Percentiles rank a stretch among this genome's conserved stretches.
These are phyloP conservation scores for Aspergillus felis DNA, from an alignment of 2,329 filamentous ascomycete genomes.

Conservation along the genomic window DNA sequence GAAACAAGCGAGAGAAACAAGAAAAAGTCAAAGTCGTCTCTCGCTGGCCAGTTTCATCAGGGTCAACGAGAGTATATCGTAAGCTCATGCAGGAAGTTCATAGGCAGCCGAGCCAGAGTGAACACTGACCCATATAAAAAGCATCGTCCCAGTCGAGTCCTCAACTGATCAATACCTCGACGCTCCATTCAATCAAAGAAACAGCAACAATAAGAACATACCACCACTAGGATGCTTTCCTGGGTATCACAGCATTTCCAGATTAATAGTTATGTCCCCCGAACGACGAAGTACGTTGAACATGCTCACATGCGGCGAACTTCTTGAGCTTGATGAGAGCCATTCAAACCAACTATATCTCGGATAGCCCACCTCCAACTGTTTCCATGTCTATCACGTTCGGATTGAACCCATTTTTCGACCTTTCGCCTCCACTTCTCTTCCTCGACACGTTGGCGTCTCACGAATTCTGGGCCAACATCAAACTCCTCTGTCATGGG, in stretches of 20 bases:
- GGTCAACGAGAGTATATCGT: conserved; percentile 6
- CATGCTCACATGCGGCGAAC: background rate
- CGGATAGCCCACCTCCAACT: conserved; percentile 74
- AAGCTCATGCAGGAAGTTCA: conserved; percentile 5
- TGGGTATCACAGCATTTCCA: background rate
- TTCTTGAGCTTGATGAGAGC: conserved; percentile 8
- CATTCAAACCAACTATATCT: conserved; percentile 39
- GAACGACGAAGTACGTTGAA: background rate
- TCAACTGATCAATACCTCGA: background rate
- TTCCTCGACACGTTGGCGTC: conserved; percentile 86
- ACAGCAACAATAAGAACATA: background rate
- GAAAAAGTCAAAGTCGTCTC: conserved; percentile 11
- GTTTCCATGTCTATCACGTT: conserved; percentile 44
- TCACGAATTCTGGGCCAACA: conserved; percentile 89
- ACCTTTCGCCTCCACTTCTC: conserved; percentile 86
- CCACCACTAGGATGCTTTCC: background rate
- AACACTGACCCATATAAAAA: background rate
- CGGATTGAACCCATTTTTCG: conserved; percentile 71
- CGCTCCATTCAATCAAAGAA: background rate
- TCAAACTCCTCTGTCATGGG: conserved; percentile 95
- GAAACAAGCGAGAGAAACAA: conserved; percentile 14
- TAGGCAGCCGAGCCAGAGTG: background rate
- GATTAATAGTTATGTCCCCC: background rate
- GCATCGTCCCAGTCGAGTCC: background rate
- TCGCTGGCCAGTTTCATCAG: conserved; percentile 7